phyloP scores from a whole-genome alignment of 2,329 filamentous ascomycete species.

The Epichloe baconii region DNA sequence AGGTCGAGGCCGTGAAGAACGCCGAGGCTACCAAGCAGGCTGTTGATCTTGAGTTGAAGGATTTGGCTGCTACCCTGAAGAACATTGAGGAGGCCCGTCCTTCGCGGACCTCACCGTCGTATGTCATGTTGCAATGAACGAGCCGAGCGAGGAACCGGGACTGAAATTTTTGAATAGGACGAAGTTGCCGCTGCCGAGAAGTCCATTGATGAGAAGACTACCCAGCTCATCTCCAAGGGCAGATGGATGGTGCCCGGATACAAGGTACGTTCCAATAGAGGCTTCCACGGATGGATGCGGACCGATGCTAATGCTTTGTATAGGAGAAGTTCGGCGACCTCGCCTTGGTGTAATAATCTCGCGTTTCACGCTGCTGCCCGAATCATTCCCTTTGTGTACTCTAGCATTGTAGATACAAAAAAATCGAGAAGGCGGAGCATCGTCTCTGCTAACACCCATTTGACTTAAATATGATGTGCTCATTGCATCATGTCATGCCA shows the following conservation, averaged over 20 bases:
- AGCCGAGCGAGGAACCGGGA: neutral
- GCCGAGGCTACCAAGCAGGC: conserved; percentile 93
- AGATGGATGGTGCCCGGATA: conserved; percentile 97
- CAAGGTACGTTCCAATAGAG: conserved; percentile 55
- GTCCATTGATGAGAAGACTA: conserved; percentile 94
- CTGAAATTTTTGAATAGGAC: conserved; percentile 46
- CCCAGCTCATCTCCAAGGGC: conserved; percentile 90
- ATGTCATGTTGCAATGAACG: conserved; percentile 33
- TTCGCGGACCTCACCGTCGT: conserved; percentile 97
- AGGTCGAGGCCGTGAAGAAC: conserved; percentile 93
- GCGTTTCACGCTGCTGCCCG: conserved; percentile 23
- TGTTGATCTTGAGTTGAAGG: conserved; percentile 88
- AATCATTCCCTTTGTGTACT: conserved; percentile 44
- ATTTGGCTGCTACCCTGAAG: conserved; percentile 85
- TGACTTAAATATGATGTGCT: neutral
- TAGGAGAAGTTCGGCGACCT: conserved; percentile 99
- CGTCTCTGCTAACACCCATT: conserved; percentile 21
- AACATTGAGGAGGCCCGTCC: conserved; percentile 91
- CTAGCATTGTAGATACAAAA: conserved; percentile 58
- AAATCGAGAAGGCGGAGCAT: conserved; percentile 18
- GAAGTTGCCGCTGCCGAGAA: conserved; percentile 89
- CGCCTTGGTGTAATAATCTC: conserved; percentile 66
- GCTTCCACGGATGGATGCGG: neutral
- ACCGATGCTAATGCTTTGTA: conserved; percentile 30
- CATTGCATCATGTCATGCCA: neutral